phyloP scores from a whole-genome alignment of 2,329 filamentous ascomycete genomes.

The Microcyclosporella mali region DNA sequence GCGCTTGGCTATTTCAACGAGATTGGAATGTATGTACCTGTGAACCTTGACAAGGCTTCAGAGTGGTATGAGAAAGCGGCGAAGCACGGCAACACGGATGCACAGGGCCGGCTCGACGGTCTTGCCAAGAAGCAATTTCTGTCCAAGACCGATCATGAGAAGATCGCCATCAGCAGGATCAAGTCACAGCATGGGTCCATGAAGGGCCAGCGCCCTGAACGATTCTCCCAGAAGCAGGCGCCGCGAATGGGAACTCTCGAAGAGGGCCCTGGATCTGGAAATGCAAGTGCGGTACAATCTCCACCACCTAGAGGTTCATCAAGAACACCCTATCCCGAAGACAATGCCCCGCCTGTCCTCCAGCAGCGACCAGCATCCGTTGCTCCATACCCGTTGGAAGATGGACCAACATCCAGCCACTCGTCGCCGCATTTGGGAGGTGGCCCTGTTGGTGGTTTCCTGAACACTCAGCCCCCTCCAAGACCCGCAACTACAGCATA shows the following conservation, averaged over 20 bases:
- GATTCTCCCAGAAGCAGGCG: conserved; percentile 35
- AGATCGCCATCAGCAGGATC: conserved; percentile 80
- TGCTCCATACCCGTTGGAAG: conserved; percentile 66
- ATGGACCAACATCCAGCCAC: conserved; percentile 43
- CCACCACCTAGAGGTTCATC: conserved; percentile 17
- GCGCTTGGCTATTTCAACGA: conserved; percentile 97
- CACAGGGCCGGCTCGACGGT: conserved; percentile 71
- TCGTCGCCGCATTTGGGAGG: conserved; percentile 6
- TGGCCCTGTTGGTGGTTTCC: conserved; percentile 33
- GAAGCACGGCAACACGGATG: conserved; percentile 87
- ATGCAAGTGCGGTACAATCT: conserved; percentile 10
- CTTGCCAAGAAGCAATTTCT: conserved; percentile 70
- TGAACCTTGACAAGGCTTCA: conserved; percentile 73
- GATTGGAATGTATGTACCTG: conserved; percentile 86
- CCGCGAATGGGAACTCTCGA: conserved; percentile 17
- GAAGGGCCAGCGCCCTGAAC: conserved; percentile 42
- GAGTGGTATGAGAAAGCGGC: conserved; percentile 88
- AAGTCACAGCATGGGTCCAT: conserved; percentile 52
- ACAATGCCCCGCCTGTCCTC: conserved; percentile 32
- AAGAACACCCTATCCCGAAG: conserved; percentile 28
- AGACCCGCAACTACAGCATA: conserved; percentile 34
- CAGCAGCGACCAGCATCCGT: conserved; percentile 45
- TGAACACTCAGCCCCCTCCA: conserved; percentile 26
- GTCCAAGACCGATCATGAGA: conserved; percentile 87
- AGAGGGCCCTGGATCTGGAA: conserved; percentile 9